Base-by-base conservation (phyloP, 73 alveolate species). In the Durusdinium trenchii region DNA sequence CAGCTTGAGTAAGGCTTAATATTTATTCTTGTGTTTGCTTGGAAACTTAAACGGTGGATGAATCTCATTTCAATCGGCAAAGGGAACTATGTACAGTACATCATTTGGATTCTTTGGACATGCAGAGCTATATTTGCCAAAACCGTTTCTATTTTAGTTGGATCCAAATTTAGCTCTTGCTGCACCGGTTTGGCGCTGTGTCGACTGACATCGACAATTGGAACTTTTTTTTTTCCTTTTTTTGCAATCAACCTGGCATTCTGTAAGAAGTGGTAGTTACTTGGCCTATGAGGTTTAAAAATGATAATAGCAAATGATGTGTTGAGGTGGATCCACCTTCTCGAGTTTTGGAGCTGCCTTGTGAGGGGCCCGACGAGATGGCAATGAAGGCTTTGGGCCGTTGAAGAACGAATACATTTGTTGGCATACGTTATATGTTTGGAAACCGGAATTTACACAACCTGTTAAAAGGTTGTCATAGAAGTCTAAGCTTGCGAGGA, bases 341-440 rank as follows among this genome's bases (percentile, higher is more conserved):
- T 64, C 40, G 32, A 18, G 35, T 64, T 40, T 46, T 45, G n/a
- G 78, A 91, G 20, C 57, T 91, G 57, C 98, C 98, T 20, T 12
- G 45, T 20, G 98, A 47, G 23, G 76, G 79, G 38, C 98, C 98
- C 12, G 98, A 91, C 52, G 98, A 91, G 2, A 3, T 91, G 98
- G 98, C 98, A 30, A 91, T 91, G 98, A 91, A 91, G 98, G 98
- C 40, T 14, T n/a, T 52, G 28, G 48, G 94, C 26, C 47, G 54
- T 20, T 18, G n/a, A 30, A 43, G 6, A 3, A 35, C 52, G 20
- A 43, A 6, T 14, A 16, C 69, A 60, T 60, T 60, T 32, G n/a
- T 23, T 23, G 6, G n/a, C 30, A 32, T 23, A 60, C 7, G 73
- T 23, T 23, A 60, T 62, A 6, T n/a, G n/a, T n/a, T 38, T 78